Conservation (phyloP, 1,284 basidiomycete genomes). For the Ustilago nuda region DNA sequence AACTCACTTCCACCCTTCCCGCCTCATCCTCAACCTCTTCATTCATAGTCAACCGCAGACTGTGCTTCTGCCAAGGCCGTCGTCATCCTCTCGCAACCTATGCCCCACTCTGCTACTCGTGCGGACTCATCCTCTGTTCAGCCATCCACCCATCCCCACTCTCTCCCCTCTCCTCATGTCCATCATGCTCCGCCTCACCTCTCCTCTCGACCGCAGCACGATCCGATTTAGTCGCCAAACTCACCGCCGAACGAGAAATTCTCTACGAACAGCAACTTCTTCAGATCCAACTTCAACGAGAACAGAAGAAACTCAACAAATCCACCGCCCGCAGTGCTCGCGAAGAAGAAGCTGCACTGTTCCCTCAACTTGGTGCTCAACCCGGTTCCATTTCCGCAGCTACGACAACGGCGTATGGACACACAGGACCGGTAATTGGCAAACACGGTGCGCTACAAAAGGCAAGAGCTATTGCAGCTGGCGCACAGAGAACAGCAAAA, state of each 20-base stretch:
- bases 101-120: constrained; percentile 47
- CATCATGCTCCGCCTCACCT: constrained; percentile 34
- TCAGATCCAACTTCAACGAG: constrained; percentile 38
- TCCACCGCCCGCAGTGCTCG: constrained; percentile 13
- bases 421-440: constrained; percentile 26
- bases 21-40: not conserved
- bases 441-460: constrained; percentile 47
- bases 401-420: not conserved
- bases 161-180: constrained; percentile 35
- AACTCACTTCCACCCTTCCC: constrained; percentile 28
- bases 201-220: constrained; percentile 34
- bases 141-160: constrained; percentile 41
- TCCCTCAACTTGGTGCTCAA: constrained; percentile 41
- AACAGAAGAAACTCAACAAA: constrained; percentile 43
- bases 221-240: constrained; percentile 37
- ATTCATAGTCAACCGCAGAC: constrained; percentile 11
- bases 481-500: constrained; percentile 49
- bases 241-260: constrained; percentile 33
- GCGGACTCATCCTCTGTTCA: constrained; percentile 45
- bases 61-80: constrained; percentile 51
- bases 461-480: constrained; percentile 41
- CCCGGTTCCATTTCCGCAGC: not conserved
- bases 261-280: constrained; percentile 46
- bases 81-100: constrained; percentile 38
- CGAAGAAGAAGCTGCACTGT: constrained; percentile 33